Percentiles rank a stretch among this genome's conserved stretches.
These are phyloP conservation scores for Ogataea degrootiae DNA, from an alignment of 805 yeast genomes.

Conservation along the genomic window DNA sequence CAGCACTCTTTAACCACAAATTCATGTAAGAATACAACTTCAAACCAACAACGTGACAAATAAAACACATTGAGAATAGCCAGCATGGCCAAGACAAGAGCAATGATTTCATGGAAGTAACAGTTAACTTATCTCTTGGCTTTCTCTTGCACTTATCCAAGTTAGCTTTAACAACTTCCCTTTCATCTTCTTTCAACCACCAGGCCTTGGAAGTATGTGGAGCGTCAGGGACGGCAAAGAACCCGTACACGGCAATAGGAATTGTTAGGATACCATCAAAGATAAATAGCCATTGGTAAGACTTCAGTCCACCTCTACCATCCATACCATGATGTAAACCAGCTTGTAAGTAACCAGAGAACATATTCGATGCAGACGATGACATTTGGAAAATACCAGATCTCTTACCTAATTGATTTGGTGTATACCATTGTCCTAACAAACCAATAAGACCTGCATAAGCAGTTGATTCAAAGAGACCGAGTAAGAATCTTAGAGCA, in stretches of 20 bases:
- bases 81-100: slow-evolving; percentile 15
- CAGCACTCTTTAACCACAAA: slow-evolving; percentile 26
- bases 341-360: slow-evolving; percentile 58
- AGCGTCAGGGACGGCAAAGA: slow-evolving; percentile 56
- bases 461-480: slow-evolving; percentile 60
- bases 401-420: slow-evolving; percentile 53
- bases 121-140: slow-evolving; percentile 10
- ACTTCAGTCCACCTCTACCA: slow-evolving; percentile 45
- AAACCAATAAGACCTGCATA: slow-evolving; percentile 58
- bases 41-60: slow-evolving; percentile 18
- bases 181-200: slow-evolving; percentile 27
- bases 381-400: slow-evolving; percentile 58
- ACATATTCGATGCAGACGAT: slow-evolving; percentile 52
- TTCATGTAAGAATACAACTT: slow-evolving; percentile 24
- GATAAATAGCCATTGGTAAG: slow-evolving; percentile 69
- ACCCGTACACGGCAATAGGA: slow-evolving; percentile 53
- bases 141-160: slow-evolving; percentile 8
- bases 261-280: slow-evolving; percentile 56
- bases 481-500: slow-evolving; percentile 59
- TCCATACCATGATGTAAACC: slow-evolving; percentile 41
- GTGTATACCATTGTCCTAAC: slow-evolving; percentile 52
- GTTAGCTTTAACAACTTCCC: slow-evolving; percentile 13
- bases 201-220: slow-evolving; percentile 34
- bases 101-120: slow-evolving; percentile 7
- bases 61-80: slow-evolving; percentile 15